Conservation (phyloP, 441 rosid species). For the Pelargonium fulgidum region DNA sequence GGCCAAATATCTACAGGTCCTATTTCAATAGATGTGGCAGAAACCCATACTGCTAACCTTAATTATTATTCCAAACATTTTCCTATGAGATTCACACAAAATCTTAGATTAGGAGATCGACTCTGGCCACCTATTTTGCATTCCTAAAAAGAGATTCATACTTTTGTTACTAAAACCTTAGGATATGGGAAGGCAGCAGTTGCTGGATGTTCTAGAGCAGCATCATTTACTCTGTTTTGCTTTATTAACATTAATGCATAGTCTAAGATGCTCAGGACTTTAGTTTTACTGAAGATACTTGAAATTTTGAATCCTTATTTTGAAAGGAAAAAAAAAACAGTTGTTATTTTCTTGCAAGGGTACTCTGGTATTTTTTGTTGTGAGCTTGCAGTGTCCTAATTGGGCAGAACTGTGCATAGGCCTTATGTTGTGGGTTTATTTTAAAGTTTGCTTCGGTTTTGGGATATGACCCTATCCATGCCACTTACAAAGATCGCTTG, state of each 20-base stretch:
- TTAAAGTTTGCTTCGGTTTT: not conserved
- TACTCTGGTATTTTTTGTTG: constrained; percentile 2
- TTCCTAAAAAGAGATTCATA: not conserved
- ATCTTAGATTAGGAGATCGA: not conserved
- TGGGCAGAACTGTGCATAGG: not conserved
- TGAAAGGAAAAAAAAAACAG: not conserved
- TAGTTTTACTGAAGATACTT: not conserved
- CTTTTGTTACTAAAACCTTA: not conserved
- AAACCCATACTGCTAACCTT: not conserved
- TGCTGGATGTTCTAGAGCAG: constrained; percentile 1
- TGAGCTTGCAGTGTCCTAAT: not conserved
- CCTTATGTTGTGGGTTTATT: constrained; percentile 7
- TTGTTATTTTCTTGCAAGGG: constrained; percentile 5
- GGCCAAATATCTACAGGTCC: not conserved
- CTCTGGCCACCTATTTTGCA: constrained; percentile 5
- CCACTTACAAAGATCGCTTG: not conserved
- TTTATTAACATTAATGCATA: not conserved
- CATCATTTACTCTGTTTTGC: not conserved
- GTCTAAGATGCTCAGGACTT: not conserved
- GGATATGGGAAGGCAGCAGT: constrained; percentile 1
- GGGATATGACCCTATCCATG: not conserved
- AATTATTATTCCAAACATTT: not conserved
- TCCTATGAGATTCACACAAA: constrained; percentile 4
- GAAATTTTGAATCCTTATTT: not conserved
- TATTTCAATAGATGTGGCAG: not conserved